Evolutionary conservation across 2,329 filamentous ascomycete genomes (phyloP).

Genomic region (Thermothelomyces thermophilus): DNA sequence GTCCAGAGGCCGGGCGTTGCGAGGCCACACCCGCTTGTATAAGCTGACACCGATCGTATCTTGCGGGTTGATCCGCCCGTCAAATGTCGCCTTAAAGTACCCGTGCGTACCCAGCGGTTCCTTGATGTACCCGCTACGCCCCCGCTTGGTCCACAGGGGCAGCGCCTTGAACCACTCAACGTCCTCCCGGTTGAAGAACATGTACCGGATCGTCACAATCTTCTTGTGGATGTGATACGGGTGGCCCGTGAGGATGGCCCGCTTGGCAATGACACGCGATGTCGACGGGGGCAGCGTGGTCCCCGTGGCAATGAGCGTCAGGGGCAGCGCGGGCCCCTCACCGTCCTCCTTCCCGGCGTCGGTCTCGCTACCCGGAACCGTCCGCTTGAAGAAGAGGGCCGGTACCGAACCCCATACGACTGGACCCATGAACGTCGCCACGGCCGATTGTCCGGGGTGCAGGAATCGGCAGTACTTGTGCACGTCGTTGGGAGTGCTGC

Average conservation of each 20-base stretch:
- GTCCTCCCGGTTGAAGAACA: slow-evolving; percentile 98
- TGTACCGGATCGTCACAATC: slow-evolving; percentile 94
- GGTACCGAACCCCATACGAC: slow-evolving; percentile 91
- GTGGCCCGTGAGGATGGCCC: slow-evolving; percentile 88
- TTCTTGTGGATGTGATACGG: slow-evolving; percentile 99
- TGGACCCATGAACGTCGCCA: slow-evolving; percentile 85
- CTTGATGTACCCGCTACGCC: slow-evolving; percentile 85
- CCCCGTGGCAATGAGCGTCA: slow-evolving; percentile 77
- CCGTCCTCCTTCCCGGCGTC: slow-evolving; percentile 38
- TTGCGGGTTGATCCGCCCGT: slow-evolving; percentile 90
- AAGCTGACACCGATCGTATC: slow-evolving; percentile 87
- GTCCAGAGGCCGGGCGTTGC: slow-evolving; percentile 49
- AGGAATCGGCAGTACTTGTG: slow-evolving; percentile 94
- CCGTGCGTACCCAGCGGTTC: slow-evolving; percentile 92
- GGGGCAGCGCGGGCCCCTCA: slow-evolving; percentile 35
- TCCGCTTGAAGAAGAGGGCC: slow-evolving; percentile 75
- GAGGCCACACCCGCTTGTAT: slow-evolving; percentile 80
- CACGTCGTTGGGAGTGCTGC: slow-evolving; percentile 89
- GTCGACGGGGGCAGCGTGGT: slow-evolving; percentile 74
- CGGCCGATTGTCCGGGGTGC: slow-evolving; percentile 81
- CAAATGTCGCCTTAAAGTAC: slow-evolving; percentile 99
- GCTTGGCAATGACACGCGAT: slow-evolving; percentile 81
- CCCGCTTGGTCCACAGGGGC: slow-evolving; percentile 87
- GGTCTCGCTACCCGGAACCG: slow-evolving; percentile 31
- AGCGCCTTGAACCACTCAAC: slow-evolving; percentile 97